A percentile compares a stretch with the other conserved stretches of the same genome.
Conservation (phyloP, 2,329 filamentous ascomycete genomes). For the Stromatinia cepivora region DNA sequence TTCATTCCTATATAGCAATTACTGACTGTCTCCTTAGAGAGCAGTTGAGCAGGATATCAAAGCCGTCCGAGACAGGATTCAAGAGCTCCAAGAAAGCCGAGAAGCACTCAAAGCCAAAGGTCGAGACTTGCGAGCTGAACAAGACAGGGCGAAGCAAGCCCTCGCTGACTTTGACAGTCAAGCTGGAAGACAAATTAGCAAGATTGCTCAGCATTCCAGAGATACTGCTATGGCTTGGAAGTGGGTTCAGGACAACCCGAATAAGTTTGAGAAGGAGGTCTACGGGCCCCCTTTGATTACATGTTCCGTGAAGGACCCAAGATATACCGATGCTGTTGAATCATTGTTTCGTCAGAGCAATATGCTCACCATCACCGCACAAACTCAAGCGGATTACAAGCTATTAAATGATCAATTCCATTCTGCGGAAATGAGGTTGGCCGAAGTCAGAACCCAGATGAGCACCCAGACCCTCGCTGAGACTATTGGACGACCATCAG, state of each 20-base stretch:
- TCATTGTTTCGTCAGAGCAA: constrained; percentile 54
- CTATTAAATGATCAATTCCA: constrained; percentile 68
- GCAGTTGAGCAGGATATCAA: constrained; percentile 58
- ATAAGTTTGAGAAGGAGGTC: constrained; percentile 60
- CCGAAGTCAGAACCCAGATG: constrained; percentile 65
- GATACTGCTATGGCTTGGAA: constrained; percentile 73
- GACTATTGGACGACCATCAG: constrained; percentile 46
- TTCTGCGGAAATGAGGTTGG: constrained; percentile 58
- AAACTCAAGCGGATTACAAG: constrained; percentile 72
- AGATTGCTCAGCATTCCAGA: constrained; percentile 58
- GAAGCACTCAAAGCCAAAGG: constrained; percentile 39
- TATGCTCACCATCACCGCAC: constrained; percentile 68
- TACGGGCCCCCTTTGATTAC: constrained; percentile 65
- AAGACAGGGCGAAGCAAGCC: constrained; percentile 47
- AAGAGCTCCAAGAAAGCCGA: constrained; percentile 34
- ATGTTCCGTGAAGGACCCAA: constrained; percentile 62
- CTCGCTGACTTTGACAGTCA: constrained; percentile 67
- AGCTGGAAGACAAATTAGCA: constrained; percentile 69
- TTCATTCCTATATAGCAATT: not conserved
- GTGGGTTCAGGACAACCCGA: constrained; percentile 75
- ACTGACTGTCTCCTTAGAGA: constrained; percentile 44
- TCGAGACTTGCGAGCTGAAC: constrained; percentile 44
- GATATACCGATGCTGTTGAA: constrained; percentile 60
- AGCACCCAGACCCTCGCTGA: constrained; percentile 50
- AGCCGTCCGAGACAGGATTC: constrained; percentile 49